Conservation (phyloP, 768 basidiomycete species). For the Neoboletus brunneissimus region DNA sequence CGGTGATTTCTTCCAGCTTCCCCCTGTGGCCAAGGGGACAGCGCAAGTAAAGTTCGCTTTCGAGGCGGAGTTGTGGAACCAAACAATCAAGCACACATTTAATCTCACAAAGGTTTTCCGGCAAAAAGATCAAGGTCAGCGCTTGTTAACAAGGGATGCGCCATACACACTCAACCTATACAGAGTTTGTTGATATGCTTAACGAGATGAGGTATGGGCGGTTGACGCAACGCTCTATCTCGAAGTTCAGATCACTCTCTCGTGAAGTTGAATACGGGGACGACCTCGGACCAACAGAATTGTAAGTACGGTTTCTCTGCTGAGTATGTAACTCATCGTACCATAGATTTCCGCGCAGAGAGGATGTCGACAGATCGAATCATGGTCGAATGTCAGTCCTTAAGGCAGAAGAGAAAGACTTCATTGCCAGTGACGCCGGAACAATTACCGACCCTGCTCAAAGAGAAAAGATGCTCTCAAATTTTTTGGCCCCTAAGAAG, state of each 20-base stretch:
- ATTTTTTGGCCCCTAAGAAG: constrained; percentile 82
- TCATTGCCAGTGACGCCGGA: constrained; percentile 63
- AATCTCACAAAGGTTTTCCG: constrained; percentile 96
- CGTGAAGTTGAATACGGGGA: constrained; percentile 74
- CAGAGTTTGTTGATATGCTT: constrained; percentile 93
- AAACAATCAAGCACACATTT: constrained; percentile 75
- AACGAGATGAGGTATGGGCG: constrained; percentile 97
- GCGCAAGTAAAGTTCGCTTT: constrained; percentile 81
- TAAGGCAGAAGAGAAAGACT: constrained; percentile 50
- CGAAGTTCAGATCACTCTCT: constrained; percentile 66
- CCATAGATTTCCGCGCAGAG: constrained; percentile 83
- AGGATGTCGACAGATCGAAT: constrained; percentile 91
- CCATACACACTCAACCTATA: constrained; percentile 3
- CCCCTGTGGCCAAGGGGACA: constrained; percentile 76
- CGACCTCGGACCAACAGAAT: constrained; percentile 84
- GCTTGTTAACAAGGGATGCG: background rate
- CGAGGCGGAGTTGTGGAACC: constrained; percentile 77
- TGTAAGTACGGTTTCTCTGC: constrained; percentile 49
- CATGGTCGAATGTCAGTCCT: constrained; percentile 60
- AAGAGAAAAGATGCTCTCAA: constrained; percentile 75
- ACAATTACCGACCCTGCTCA: constrained; percentile 48
- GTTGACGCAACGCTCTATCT: constrained; percentile 61
- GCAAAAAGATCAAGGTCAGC: constrained; percentile 84
- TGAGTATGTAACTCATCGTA: background rate
- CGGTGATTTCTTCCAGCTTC: constrained; percentile 98